Percentiles rank a stretch among this genome's conserved stretches.
These are phyloP conservation scores for Solanum etuberosum DNA, from an alignment of 257 asterid genomes.

Conservation along the genomic window DNA sequence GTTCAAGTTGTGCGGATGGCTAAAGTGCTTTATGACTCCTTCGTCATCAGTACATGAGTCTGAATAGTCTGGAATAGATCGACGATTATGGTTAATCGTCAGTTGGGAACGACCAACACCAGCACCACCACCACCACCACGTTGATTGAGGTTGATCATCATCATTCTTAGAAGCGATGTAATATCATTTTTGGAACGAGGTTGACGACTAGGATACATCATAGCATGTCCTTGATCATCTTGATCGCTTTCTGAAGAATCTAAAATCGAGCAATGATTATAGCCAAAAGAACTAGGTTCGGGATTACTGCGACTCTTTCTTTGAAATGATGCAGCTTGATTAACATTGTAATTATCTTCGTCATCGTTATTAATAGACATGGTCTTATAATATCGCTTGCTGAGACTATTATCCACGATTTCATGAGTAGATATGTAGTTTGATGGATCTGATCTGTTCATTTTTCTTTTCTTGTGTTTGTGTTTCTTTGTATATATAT, in stretches of 20 bases:
- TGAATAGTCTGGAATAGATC: neutral
- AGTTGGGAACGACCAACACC: neutral
- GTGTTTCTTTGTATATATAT: neutral
- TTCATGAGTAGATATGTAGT: accelerated
- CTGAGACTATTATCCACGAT: neutral
- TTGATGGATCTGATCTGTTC: neutral
- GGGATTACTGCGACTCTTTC: neutral
- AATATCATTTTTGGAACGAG: neutral
- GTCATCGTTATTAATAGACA: neutral
- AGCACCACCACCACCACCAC: neutral
- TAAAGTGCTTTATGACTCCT: neutral
- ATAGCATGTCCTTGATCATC: neutral
- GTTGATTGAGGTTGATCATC: neutral
- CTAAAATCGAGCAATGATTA: neutral
- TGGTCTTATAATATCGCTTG: neutral
- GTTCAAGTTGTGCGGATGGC: neutral
- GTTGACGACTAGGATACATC: neutral
- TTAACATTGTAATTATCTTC: neutral
- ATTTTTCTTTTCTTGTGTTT: neutral
- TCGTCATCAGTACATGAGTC: neutral
- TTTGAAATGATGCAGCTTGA: neutral
- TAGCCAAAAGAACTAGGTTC: too few relatives aligned
- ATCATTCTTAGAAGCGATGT: neutral
- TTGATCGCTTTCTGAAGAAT: neutral
- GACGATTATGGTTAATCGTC: neutral